Base-by-base conservation (phyloP, 176 grass and related monocot genomes). In the Chloris gayana region DNA sequence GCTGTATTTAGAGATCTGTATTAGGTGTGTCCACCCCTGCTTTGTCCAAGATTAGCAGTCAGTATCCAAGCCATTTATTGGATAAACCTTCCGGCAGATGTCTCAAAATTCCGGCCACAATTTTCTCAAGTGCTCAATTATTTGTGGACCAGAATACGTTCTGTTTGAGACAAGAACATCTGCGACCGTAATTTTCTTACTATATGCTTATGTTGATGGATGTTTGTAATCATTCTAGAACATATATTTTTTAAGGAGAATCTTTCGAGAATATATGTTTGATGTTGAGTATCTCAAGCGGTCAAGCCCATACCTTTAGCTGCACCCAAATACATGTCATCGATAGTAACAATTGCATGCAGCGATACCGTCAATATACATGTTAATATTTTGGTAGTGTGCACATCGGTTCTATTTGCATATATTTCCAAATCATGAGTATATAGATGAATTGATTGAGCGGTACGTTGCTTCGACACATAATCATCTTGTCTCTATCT, bases 301-400 rank as follows among this genome's bases (percentile, higher is more conserved):
- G n/a, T n/a, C 47, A 57, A 57, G 37, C 47, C 22, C 69, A 27
- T 37, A 42, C 21, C 63, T 34, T 34, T 25, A 19, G 7, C 37
- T 68, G 63, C 30, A 33, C 5, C 19, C 24, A 42, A 68, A 41
- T 30, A 31, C 22, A 18, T 46, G 13, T 19, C 49, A n/a, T 25
- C 49, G 81, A 75, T 68, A 83, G 64, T 53, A 68, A 79, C 59
- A 72, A 56, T 45, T 79, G 68, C 75, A 79, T 14, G 57, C 58
- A 79, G 18, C 25, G 30, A 45, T 19, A 21, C 68, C 68, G 46
- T 6, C 37, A 56, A 13, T 44, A 24, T 65, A 25, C 25, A 37
- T 51, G 39, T 41, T 41, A 65, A 41, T n/a, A 70, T 78, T 61
- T 77, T 59, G 14, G 1, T 12, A 7, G 25, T 27, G 25, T 53